These are phyloP conservation scores for Pezicula radicicola DNA, from an alignment of 2,329 filamentous ascomycete genomes.

Conservation along the genomic window DNA sequence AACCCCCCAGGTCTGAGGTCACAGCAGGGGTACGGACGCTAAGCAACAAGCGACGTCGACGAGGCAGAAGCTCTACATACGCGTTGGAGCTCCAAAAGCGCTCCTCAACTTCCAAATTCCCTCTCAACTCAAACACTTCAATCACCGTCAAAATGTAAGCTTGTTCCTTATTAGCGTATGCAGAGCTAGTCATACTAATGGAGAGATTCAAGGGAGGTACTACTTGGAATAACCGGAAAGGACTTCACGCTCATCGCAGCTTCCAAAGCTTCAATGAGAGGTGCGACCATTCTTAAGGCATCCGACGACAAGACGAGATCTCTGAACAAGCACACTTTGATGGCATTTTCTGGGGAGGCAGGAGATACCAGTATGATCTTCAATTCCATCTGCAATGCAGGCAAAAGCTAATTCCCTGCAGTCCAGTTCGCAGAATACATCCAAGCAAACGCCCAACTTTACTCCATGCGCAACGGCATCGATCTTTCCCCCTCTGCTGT, in stretches of 20 bases:
- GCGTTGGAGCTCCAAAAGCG: slow-evolving; percentile 21
- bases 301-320: slow-evolving; percentile 93
- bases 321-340: slow-evolving; percentile 89
- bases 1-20: too few relatives aligned
- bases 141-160: slow-evolving; percentile 23
- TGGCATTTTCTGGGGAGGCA: slow-evolving; percentile 94
- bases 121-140: slow-evolving; percentile 18
- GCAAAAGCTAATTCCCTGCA: slow-evolving; percentile 34
- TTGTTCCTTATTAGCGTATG: background rate
- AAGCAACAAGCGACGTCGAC: background rate
- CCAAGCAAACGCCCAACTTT: slow-evolving; percentile 96
- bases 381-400: background rate
- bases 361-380: slow-evolving; percentile 77
- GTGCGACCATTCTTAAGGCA: slow-evolving; percentile 91
- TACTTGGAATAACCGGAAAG: slow-evolving; percentile 97
- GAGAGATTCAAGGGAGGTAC: slow-evolving; percentile 72
- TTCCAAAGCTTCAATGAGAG: slow-evolving; percentile 97
- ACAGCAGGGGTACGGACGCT: background rate
- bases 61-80: slow-evolving; percentile 26
- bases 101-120: slow-evolving; percentile 18
- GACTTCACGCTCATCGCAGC: slow-evolving; percentile 98
- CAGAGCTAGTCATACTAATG: slow-evolving; percentile 9
- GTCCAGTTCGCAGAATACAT: slow-evolving; percentile 99
- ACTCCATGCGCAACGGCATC: slow-evolving; percentile 96
- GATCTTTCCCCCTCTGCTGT: slow-evolving; percentile 88